Base-by-base conservation (phyloP, 1,284 basidiomycete species). In the Inonotus hispidus region DNA sequence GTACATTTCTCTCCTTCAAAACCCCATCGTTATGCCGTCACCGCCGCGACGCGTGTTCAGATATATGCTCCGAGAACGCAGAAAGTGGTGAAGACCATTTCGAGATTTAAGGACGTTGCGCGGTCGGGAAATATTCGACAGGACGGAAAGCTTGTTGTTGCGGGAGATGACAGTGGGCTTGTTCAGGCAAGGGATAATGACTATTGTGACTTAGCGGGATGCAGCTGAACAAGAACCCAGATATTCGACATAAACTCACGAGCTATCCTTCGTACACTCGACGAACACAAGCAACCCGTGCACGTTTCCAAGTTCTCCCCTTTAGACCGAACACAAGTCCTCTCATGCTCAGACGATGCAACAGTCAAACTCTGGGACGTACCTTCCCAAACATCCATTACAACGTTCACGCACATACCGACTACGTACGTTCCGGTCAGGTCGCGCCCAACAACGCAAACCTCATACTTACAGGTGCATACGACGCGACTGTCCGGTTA, bases 281-380 rank as follows among this genome's bases (percentile, higher is more conserved):
- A 93, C 67, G 88, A 90, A 1, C 96, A 99, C 73, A 92, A 95
- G 69, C 93, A 96, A 70, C 93, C 96, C 29, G 94, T 98, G 0
- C 95, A 98, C 75, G 89, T 97, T 63, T 85, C 94, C 8, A 91
- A 90, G 68, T 99, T 99, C 73, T 98, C 96, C 1, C 75, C 87
- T 1, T 81, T 90, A 63, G 80, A 85, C 41, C 84, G 85, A 2
- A 92, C 93, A 0, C 90, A 94, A 68, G 79, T 98, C 58, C 82
- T 99, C 43, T 95, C 96, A 2, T 96, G 94, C 66, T 98, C 95
- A 1, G 97, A 99, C 73, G 97, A 99, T 72, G 91, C 91, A 3
- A 96, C 94, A 11, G 92, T 93, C 56, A 89, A 89, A 71, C 77
- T 99, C 2, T 98, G 95, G 92, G 97, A 99, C 73, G 85, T 99